Evolutionary conservation across 2,329 filamentous ascomycete species (phyloP), one percentile per base, ranked within the genome.

Genomic region (Remersonia thermophila): DNA sequence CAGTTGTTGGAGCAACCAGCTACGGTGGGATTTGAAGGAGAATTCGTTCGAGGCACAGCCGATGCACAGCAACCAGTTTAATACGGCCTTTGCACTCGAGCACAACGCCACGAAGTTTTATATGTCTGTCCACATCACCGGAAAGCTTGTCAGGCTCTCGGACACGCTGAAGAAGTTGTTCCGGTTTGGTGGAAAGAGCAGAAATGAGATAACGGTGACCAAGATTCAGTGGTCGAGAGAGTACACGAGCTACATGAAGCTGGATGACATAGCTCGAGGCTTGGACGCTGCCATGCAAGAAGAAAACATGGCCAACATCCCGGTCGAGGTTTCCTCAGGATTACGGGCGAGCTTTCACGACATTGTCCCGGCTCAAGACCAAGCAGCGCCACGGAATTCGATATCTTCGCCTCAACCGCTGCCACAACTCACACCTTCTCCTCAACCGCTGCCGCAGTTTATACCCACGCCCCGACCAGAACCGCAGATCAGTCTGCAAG

Each of bases 101-200:
- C 46, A 48, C 30, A 46, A 43, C 20, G 43, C 40, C 8, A 39
- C n/a, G 6, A 33, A 18, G 11, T 47, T 48, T 30, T 41, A 40
- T 26, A 48, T 48, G 44, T 47, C 39, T 9, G 41, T 48, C n/a
- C 30, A 47, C 4, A 36, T 47, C n/a, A 45, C 32, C 14, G 45
- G 46, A 4, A 47, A 36, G 30, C 44, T 48, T 1, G 30, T 35
- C 4, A 38, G 27, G 17, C 7, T 29, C 5, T 39, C 38, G 2
- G 37, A 45, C 15, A 32, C 32, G 32, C 7, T 45, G 16, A 38
- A 20, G 16, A 27, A 27, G 13, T 32, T 20, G 18, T 15, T 46
- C 9, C 47, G 40, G 32, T 47, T 47, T 26, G 34, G 42, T 8
- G 32, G 26, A 11, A 20, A n/a, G 8, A 23, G 15, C n/a, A n/a